Conservation (phyloP, 768 basidiomycete species). For the Fistulinella prunicolor region DNA sequence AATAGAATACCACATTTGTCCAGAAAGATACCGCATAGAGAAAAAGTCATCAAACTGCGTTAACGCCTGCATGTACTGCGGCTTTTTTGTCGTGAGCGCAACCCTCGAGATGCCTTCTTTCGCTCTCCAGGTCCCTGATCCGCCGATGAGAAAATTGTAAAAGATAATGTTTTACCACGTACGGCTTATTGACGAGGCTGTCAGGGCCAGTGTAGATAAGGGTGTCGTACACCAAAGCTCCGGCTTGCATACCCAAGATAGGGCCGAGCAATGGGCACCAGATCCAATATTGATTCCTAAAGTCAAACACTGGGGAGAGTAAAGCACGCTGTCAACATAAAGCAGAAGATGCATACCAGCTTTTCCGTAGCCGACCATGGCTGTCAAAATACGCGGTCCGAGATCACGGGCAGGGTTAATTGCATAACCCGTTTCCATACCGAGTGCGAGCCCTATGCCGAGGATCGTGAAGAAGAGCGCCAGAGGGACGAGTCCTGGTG, state of each 20-base stretch:
- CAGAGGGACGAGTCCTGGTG: conserved; percentile 51
- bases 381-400: conserved; percentile 63
- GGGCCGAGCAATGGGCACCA: conserved; percentile 65
- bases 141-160: not conserved
- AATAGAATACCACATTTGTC: not conserved
- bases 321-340: not conserved
- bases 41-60: conserved; percentile 10
- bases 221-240: conserved; percentile 54
- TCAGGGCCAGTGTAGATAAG: conserved; percentile 57
- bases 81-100: conserved; percentile 1
- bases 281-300: conserved; percentile 64
- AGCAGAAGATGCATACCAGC: conserved; percentile 37
- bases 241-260: conserved; percentile 55
- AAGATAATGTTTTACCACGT: conserved; percentile 2
- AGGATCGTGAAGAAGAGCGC: conserved; percentile 54
- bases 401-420: conserved; percentile 73
- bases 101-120: conserved; percentile 16
- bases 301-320: conserved; percentile 21
- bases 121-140: conserved; percentile 10
- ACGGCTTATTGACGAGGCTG: conserved; percentile 54
- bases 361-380: conserved; percentile 70
- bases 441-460: conserved; percentile 56
- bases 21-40: not conserved
- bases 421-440: conserved; percentile 64
- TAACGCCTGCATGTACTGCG: not conserved